A percentile compares a stretch with the other conserved stretches of the same genome.
These are phyloP conservation scores for Naegleria fowleri DNA, from an alignment of 208 protist species.

Conservation along the genomic window DNA sequence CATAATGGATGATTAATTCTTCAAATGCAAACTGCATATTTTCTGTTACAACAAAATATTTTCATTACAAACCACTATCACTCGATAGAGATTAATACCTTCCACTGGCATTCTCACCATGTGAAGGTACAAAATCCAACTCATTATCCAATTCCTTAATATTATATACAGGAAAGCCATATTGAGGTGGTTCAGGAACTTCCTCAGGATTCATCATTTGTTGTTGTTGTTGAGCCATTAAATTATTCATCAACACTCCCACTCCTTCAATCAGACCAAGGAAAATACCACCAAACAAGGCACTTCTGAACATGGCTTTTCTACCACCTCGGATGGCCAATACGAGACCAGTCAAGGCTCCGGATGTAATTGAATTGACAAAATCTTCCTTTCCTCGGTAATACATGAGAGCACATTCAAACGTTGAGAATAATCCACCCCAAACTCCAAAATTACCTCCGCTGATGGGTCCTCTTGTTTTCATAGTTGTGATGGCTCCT, in stretches of 20 bases:
- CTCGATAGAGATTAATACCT: too few species aligned
- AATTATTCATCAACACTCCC: neutral
- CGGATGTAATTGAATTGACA: neutral
- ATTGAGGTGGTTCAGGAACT: neutral
- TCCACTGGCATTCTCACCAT: neutral
- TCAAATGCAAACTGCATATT: too few species aligned
- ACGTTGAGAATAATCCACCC: slow-evolving; percentile 21
- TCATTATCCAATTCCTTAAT: neutral
- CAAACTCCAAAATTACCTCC: slow-evolving; percentile 19
- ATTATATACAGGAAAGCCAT: neutral
- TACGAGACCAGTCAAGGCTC: neutral
- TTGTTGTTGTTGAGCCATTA: neutral
- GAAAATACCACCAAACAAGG: slow-evolving; percentile 18
- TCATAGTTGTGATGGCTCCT: neutral
- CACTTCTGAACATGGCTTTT: neutral
- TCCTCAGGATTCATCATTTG: neutral
- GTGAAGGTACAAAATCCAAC: neutral
- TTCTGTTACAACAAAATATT: too few species aligned
- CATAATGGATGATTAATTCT: too few species aligned
- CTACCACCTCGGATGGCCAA: neutral
- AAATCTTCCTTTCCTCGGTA: neutral
- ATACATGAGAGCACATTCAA: neutral
- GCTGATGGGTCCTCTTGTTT: neutral
- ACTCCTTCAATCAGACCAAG: slow-evolving; percentile 9
- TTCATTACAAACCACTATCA: too few species aligned